phyloP scores from a whole-genome alignment of 78 protist genomes.

The Creolimax fragrantissima region DNA sequence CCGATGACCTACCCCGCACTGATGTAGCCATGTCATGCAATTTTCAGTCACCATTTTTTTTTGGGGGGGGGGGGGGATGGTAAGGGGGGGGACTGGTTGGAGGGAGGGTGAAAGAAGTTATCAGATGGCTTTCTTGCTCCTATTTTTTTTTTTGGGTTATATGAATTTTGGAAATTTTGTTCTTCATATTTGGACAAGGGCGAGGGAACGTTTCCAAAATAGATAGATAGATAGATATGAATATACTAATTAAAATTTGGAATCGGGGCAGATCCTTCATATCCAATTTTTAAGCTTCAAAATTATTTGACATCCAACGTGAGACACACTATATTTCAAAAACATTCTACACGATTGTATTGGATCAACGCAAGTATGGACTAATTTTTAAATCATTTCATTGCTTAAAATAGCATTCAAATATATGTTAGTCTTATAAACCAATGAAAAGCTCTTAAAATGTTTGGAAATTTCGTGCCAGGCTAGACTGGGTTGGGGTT shows the following conservation, averaged over 20 bases:
- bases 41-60: too few relatives aligned
- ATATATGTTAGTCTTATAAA: too few relatives aligned
- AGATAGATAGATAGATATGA: not conserved
- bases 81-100: not conserved
- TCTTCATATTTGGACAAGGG: not conserved
- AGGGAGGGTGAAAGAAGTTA: not conserved
- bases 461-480: too few relatives aligned
- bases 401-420: too few relatives aligned
- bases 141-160: not conserved
- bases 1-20: too few relatives aligned
- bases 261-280: not conserved
- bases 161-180: not conserved
- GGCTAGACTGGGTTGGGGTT: too few relatives aligned
- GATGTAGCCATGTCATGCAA: too few relatives aligned
- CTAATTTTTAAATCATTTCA: too few relatives aligned
- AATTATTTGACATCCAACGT: not conserved
- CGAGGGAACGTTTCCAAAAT: not conserved
- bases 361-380: too few relatives aligned
- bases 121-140: not conserved
- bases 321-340: too few relatives aligned
- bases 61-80: not conserved
- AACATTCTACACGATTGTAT: too few relatives aligned
- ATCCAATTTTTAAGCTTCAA: not conserved
- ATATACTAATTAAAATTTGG: not conserved
- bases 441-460: too few relatives aligned